Conservation (phyloP, 768 basidiomycete genomes). For the Mycena sanguinolenta region DNA sequence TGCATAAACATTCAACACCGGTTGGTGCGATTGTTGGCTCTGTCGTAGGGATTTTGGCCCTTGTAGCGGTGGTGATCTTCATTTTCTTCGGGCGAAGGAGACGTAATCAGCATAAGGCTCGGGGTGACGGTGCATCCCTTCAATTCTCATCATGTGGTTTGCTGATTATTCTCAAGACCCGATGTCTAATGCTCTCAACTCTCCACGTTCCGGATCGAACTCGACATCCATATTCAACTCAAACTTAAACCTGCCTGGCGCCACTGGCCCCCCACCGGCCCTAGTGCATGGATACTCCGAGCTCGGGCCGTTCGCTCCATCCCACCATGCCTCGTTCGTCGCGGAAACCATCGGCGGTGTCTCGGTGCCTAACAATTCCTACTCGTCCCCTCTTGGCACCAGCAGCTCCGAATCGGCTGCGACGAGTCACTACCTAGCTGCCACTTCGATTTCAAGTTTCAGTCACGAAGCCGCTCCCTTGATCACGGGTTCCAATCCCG, state of each 20-base stretch:
- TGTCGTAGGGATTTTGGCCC: not conserved
- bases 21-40: slow-evolving; percentile 6
- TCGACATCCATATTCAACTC: not conserved
- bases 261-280: not conserved
- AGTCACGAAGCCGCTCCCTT: too few species aligned
- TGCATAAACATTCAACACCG: not conserved
- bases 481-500: too few species aligned
- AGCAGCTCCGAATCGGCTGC: not conserved
- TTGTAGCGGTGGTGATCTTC: not conserved
- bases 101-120: too few species aligned
- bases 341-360: not conserved
- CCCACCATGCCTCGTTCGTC: not conserved
- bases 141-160: not conserved
- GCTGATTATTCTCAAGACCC: too few species aligned
- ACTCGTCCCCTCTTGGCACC: not conserved
- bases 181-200: too few species aligned
- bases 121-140: too few species aligned
- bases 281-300: not conserved
- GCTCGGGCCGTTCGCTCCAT: not conserved
- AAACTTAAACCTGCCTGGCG: not conserved
- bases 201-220: too few species aligned
- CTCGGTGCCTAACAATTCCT: not conserved
- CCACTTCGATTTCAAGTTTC: too few species aligned
- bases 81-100: not conserved
- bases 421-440: not conserved